Percentiles rank a stretch among this genome's conserved stretches.
phyloP scores from a whole-genome alignment of 176 grass and related monocot species.

The Puccinellia tenuiflora region DNA sequence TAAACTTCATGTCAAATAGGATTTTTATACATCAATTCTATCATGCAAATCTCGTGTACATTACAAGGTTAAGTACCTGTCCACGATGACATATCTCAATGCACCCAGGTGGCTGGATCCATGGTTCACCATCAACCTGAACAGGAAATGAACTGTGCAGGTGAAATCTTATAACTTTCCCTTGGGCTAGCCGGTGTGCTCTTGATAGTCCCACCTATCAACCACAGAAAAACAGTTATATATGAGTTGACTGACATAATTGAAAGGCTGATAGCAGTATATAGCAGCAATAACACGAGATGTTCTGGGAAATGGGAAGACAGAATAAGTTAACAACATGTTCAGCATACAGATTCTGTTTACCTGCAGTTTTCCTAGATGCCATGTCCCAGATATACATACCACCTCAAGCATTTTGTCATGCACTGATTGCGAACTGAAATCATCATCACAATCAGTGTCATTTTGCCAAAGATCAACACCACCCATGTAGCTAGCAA shows the following conservation, averaged over 20 bases:
- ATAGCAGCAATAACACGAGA: not conserved
- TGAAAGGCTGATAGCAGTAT: not conserved
- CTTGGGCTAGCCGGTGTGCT: slow-evolving; percentile 79
- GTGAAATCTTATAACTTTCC: slow-evolving; percentile 72
- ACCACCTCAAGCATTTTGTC: slow-evolving; percentile 91
- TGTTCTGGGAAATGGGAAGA: not conserved
- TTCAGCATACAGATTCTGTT: not conserved
- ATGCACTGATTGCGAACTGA: slow-evolving; percentile 73
- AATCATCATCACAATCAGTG: slow-evolving; percentile 62
- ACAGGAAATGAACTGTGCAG: slow-evolving; percentile 89
- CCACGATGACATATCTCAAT: slow-evolving; percentile 83
- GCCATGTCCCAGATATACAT: slow-evolving; percentile 92
- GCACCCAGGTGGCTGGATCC: slow-evolving; percentile 85
- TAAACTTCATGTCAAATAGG: not conserved
- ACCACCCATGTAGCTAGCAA: slow-evolving; percentile 93
- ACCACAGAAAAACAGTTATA: not conserved
- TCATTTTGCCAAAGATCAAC: slow-evolving; percentile 93
- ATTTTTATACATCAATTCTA: not conserved
- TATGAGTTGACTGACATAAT: not conserved
- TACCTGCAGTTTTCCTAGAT: slow-evolving; percentile 98
- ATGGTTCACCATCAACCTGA: slow-evolving; percentile 97
- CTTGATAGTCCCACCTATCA: slow-evolving; percentile 86
- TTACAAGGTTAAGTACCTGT: slow-evolving; percentile 51
- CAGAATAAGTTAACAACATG: not conserved
- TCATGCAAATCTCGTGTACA: not conserved